Evolutionary conservation across 257 asterid species (phyloP).

Genomic region (Ehretia macrophylla): DNA sequence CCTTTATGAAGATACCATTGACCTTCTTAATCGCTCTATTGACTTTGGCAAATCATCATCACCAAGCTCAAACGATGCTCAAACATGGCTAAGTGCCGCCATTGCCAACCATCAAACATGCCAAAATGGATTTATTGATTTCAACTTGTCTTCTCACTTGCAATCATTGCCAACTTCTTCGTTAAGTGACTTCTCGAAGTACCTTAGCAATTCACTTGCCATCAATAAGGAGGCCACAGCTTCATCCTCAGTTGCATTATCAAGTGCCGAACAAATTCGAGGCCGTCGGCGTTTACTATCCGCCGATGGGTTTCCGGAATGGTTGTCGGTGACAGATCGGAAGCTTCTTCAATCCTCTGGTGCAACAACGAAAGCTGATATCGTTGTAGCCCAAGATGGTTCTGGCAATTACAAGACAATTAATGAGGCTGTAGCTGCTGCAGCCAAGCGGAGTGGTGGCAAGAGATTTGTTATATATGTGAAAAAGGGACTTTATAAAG

Average conservation of each 20-base stretch:
- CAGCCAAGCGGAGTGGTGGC: conserved; percentile 18
- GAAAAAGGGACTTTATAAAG: conserved; percentile 48
- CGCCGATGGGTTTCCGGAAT: conserved; percentile 32
- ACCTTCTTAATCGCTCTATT: conserved; percentile 26
- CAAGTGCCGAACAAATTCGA: conserved; percentile 1
- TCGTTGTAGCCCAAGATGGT: conserved; percentile 66
- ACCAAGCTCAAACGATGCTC: conserved; percentile 29
- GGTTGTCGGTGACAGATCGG: conserved; percentile 41
- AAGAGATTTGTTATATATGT: conserved; percentile 53
- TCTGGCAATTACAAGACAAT: conserved; percentile 54
- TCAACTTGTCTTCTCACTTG: conserved; percentile 28
- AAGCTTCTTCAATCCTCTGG: conserved; percentile 33
- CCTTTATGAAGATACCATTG: conserved; percentile 42
- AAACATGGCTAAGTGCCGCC: conserved; percentile 71
- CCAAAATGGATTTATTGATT: conserved; percentile 51
- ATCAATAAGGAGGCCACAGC: conserved; percentile 38
- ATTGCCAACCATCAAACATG: conserved; percentile 59
- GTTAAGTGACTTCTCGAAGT: conserved; percentile 24
- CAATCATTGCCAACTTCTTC: conserved; percentile 8
- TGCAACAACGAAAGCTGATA: conserved; percentile 19
- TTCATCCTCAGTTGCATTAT: neutral
- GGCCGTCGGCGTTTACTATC: conserved; percentile 18
- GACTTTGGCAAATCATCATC: neutral
- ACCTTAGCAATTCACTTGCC: conserved; percentile 56
- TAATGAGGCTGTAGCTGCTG: conserved; percentile 38